Base-by-base conservation (phyloP, 331 rosid species). In the Quercus tomentella region DNA sequence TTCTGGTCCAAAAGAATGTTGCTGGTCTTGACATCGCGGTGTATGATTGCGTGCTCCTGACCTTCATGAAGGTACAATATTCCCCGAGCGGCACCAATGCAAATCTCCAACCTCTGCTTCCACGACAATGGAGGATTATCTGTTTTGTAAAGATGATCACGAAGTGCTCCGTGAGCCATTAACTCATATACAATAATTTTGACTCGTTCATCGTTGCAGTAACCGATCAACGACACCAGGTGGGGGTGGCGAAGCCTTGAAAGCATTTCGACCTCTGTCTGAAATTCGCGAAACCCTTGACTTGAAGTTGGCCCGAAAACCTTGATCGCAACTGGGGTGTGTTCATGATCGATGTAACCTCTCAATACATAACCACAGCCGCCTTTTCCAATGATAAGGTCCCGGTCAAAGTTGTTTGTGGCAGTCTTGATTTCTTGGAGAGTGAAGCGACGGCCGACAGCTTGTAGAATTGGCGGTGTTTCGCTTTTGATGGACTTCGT, bases 181-280 rank as follows among this genome's bases (percentile, higher is more conserved):
- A 83, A 88, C 0, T 91, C 91, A 16, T 91, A 91, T 0, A 91
- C 88, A 0, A 88, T 73, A 10, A 89, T 89, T 88, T 84, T 87
- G 77, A 83, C 90, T 0, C 56, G 37, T 1, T 76, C 68, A 0
- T 89, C 88, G 4, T 77, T 71, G 33, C 91, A 89, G 63, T 80
- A 87, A 14, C 88, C 89, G 0, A 89, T 70, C 0, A 89, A 73
- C 2, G 92, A 74, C 7, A 88, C 89, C 7, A 84, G 45, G 1
- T 66, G 7, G 49, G 49, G 71, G 49, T 66, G 71, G 1, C 45
- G 49, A 10, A 66, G 45, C 45, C 7, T 66, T 30, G 71, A 17
- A 5, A 66, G 49, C 25, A 66, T 16, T 66, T 30, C 25, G 25
- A 66, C 16, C 71, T 66, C 71, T 9, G 71, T 66, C 20, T 21